Conservation (phyloP, 768 basidiomycete genomes). For the Amylocystis lapponica region DNA sequence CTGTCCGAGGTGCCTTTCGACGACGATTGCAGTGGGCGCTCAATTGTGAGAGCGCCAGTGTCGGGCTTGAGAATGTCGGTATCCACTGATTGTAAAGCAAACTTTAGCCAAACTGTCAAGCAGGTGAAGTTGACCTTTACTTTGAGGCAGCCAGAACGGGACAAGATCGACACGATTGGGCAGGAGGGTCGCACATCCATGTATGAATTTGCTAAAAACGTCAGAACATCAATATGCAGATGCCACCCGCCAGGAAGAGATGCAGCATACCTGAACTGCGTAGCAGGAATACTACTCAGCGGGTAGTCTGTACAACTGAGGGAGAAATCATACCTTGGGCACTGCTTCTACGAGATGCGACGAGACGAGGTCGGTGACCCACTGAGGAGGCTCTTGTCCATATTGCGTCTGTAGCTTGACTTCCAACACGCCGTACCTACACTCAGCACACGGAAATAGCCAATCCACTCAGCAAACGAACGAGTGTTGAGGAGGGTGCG, state of each 20-base stretch:
- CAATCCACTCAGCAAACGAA: neutral
- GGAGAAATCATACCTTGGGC: conserved; percentile 95
- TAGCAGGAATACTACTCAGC: neutral
- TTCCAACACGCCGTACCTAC: conserved; percentile 86
- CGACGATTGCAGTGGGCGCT: conserved; percentile 56
- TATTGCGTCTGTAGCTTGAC: conserved; percentile 96
- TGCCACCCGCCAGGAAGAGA: neutral
- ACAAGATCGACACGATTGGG: conserved; percentile 93
- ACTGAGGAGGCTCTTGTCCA: conserved; percentile 92
- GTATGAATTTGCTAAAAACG: conserved; percentile 91
- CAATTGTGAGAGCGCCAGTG: conserved; percentile 59
- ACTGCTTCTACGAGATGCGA: conserved; percentile 96
- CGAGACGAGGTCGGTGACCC: conserved; percentile 95
- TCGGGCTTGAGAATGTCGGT: conserved; percentile 92
- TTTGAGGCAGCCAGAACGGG: conserved; percentile 98
- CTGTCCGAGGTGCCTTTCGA: conserved; percentile 39
- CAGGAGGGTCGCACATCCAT: conserved; percentile 90
- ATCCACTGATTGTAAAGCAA: conserved; percentile 58
- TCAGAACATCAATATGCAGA: conserved; percentile 1
- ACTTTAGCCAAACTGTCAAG: neutral
- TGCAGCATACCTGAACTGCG: conserved; percentile 13
- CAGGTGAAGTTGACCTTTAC: conserved; percentile 32
- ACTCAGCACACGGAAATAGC: neutral
- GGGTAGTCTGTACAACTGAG: neutral
- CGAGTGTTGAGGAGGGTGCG: too few relatives aligned